Evolutionary conservation across 2,329 filamentous ascomycete species (phyloP), one percentile per base, ranked within the genome.

Genomic region (Arthrobotrys megalospora): DNA sequence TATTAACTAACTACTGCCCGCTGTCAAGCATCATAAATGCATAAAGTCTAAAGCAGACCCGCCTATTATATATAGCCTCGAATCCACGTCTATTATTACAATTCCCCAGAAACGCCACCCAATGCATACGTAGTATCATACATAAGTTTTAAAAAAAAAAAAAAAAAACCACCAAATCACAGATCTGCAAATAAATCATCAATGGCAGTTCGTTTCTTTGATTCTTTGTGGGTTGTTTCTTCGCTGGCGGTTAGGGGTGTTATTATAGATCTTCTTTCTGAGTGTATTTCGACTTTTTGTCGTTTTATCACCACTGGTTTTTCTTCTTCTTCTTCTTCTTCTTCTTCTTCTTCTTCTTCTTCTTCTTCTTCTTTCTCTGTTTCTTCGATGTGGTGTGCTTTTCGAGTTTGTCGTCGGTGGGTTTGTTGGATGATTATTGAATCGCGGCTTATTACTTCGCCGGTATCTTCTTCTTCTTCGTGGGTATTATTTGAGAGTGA

Each of bases 101-200:
- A 5, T 28, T n/a, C n/a, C 24, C 24, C 24, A 28, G 24, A 28
- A 28, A 28, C 24, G 24, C 24, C 24, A 28, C 24, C 24, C 24
- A 28, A 28, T 28, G 24, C 24, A 28, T 28, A n/a, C n/a, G n/a
- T n/a, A n/a, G n/a, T n/a, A 28, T 28, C 24, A 28, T 28, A 12
- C 32, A 12, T 6, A 62, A 16, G 55, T 6, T 43, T 43, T 10
- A 62, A 19, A 47, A 63, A 10, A 47, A 63, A 34, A 50, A 64
- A 6, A 11, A 21, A 4, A 50, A 36, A 48, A 45, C 19, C 5
- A 28, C 24, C 12, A 16, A 47, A 50, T 69, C 28, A 76, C 4
- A 76, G 41, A n/a, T 38, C 73, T 1, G 66, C 66, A 38, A 77
- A 77, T 34, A 77, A 47, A 53, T 77, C 73, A 38, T 77, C 73